These are phyloP conservation scores for Hypoxylon cercidicola DNA, from an alignment of 495 filamentous ascomycete species.

Conservation along the genomic window DNA sequence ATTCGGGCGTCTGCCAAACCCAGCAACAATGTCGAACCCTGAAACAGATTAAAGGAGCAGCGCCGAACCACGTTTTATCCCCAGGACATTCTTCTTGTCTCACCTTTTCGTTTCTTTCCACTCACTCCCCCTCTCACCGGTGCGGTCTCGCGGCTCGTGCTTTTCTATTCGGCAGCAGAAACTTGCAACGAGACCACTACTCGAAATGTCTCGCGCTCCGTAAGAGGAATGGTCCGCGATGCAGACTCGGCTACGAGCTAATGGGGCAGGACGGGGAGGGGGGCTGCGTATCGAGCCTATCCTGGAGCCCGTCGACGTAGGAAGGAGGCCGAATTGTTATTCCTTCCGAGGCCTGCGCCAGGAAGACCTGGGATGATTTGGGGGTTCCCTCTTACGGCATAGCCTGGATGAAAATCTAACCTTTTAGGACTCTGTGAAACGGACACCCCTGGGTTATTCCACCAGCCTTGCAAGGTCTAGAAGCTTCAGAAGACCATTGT, in stretches of 20 bases:
- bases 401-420: constrained; percentile 21
- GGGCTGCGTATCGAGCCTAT: constrained; percentile 17
- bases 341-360: constrained; percentile 17
- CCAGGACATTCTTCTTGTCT: constrained; percentile 37
- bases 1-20: constrained; percentile 42
- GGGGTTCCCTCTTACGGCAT: constrained; percentile 32
- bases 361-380: constrained; percentile 18
- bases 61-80: constrained; percentile 45
- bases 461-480: constrained; percentile 6
- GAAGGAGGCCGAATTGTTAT: constrained; percentile 7
- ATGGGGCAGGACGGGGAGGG: background rate
- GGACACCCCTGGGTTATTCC: constrained; percentile 18
- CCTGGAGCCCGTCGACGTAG: constrained; percentile 19
- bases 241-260: constrained; percentile 15
- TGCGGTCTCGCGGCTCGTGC: constrained; percentile 21
- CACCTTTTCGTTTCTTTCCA: constrained; percentile 17
- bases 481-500: constrained; percentile 7
- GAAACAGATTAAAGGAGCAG: constrained; percentile 47
- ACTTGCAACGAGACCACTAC: constrained; percentile 24
- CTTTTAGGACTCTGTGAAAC: constrained; percentile 9
- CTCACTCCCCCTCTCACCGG: constrained; percentile 16
- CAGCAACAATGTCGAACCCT: constrained; percentile 41
- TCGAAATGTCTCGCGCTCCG: constrained; percentile 20
- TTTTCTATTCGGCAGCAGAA: constrained; percentile 14
- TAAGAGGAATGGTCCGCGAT: constrained; percentile 22